Conservation (phyloP, 2,329 filamentous ascomycete genomes). For the Colletotrichum caudatum region DNA sequence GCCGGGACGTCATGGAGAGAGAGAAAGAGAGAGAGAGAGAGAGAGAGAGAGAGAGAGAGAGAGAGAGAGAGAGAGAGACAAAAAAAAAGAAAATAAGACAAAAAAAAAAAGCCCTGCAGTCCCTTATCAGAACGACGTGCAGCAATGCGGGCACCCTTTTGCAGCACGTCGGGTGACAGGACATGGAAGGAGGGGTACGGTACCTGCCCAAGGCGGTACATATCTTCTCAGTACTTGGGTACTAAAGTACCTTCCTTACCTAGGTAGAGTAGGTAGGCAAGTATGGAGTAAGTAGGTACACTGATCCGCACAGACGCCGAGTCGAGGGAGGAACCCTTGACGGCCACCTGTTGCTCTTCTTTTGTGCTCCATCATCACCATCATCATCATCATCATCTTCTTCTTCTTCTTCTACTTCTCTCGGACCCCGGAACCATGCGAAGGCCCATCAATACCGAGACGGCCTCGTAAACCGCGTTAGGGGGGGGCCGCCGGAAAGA, state of each 20-base stretch:
- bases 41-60: neutral
- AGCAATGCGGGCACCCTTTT: constrained; percentile 23
- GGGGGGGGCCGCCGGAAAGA: constrained; percentile 13
- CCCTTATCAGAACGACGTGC: constrained; percentile 20
- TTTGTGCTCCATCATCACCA: no score
- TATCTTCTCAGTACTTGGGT: no score
- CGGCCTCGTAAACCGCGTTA: neutral
- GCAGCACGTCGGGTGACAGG: constrained; percentile 11
- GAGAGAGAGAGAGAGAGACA: neutral
- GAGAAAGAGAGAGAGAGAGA: neutral
- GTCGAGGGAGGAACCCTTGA: no score
- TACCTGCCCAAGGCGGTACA: no score
- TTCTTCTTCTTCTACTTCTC: no score
- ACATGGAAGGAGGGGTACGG: no score
- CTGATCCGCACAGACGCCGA: constrained; percentile 21
- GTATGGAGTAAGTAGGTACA: neutral
- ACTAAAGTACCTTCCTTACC: neutral
- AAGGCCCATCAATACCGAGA: neutral
- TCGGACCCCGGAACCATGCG: neutral
- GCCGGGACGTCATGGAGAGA: constrained; percentile 1
- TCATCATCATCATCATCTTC: no score
- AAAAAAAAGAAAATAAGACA: neutral
- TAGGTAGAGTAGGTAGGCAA: neutral
- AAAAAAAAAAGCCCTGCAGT: no score
- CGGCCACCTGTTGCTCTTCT: neutral